phyloP scores from a whole-genome alignment of 2,329 filamentous ascomycete genomes.

The Epichloe brachyelytri region DNA sequence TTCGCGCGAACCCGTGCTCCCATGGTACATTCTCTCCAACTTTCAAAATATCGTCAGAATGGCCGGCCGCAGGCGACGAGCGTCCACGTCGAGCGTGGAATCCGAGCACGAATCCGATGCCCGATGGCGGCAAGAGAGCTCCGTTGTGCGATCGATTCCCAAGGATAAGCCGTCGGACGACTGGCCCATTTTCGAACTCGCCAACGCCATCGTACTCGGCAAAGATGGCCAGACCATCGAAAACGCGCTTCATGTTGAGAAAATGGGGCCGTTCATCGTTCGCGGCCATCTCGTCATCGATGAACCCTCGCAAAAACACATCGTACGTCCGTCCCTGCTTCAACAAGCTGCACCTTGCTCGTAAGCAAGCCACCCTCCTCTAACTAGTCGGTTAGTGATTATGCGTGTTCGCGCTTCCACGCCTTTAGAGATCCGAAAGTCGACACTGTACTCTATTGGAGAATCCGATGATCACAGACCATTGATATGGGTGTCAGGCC shows the following conservation, averaged over 20 bases:
- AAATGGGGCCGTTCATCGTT: constrained; percentile 47
- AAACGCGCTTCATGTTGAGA: constrained; percentile 48
- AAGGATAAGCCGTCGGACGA: constrained; percentile 27
- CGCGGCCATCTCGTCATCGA: constrained; percentile 45
- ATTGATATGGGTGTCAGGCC: constrained; percentile 47
- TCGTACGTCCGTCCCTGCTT: constrained; percentile 19
- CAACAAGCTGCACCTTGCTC: not conserved
- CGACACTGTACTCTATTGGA: constrained; percentile 39
- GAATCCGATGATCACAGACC: constrained; percentile 34
- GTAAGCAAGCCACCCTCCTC: not conserved
- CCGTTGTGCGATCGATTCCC: constrained; percentile 18
- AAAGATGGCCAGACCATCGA: constrained; percentile 39
- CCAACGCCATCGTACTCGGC: constrained; percentile 45
- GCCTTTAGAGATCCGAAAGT: constrained; percentile 41
- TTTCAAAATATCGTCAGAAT: constrained; percentile 14
- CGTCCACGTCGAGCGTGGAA: constrained; percentile 32
- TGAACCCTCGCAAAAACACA: constrained; percentile 23
- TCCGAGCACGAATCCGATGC: constrained; percentile 26
- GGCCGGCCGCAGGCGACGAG: constrained; percentile 26
- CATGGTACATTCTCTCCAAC: not conserved
- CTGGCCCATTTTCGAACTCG: constrained; percentile 50
- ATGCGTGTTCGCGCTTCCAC: constrained; percentile 17
- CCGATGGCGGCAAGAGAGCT: constrained; percentile 22
- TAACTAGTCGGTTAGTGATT: constrained; percentile 15
- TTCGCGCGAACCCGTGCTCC: not conserved